These are phyloP conservation scores for Pestalotiopsis sp. DNA, from an alignment of 2,329 filamentous ascomycete species.

Conservation along the genomic window DNA sequence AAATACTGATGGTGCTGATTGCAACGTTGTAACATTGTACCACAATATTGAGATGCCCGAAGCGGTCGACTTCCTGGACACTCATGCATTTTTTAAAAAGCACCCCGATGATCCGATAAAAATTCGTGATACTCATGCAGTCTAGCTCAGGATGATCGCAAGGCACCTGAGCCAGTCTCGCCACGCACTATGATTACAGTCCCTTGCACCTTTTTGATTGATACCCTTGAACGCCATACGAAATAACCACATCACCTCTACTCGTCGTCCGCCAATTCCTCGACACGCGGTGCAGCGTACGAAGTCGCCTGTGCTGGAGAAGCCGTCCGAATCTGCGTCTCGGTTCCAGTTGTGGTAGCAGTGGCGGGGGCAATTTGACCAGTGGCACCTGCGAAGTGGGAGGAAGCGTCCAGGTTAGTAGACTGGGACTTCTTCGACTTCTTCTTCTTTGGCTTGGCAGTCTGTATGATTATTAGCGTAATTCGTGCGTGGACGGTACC, in stretches of 20 bases:
- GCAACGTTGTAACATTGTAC: no score
- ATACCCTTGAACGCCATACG: constrained; percentile 24
- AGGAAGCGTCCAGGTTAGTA: constrained; percentile 30
- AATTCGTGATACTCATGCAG: no score
- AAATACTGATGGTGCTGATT: no score
- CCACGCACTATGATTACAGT: neutral
- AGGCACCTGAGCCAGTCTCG: neutral
- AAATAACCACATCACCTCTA: constrained; percentile 21
- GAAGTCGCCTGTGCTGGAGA: constrained; percentile 30
- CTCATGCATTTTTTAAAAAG: no score
- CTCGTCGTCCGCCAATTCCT: constrained; percentile 54
- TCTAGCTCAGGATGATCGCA: neutral
- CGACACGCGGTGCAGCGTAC: constrained; percentile 53
- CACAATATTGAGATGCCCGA: no score
- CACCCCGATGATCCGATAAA: no score
- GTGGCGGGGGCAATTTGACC: constrained; percentile 52
- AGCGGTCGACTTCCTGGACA: no score
- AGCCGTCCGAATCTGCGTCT: constrained; percentile 51
- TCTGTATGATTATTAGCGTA: constrained; percentile 18
- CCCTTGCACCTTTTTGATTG: neutral
- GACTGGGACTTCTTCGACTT: constrained; percentile 57
- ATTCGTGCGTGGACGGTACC: neutral
- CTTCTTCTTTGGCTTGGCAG: constrained; percentile 50
- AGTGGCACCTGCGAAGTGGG: constrained; percentile 51
- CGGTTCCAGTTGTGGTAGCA: constrained; percentile 58